Evolutionary conservation across 1,284 basidiomycete species (phyloP), one percentile per base, ranked within the genome.

Genomic region (Fistulinella staudtii): DNA sequence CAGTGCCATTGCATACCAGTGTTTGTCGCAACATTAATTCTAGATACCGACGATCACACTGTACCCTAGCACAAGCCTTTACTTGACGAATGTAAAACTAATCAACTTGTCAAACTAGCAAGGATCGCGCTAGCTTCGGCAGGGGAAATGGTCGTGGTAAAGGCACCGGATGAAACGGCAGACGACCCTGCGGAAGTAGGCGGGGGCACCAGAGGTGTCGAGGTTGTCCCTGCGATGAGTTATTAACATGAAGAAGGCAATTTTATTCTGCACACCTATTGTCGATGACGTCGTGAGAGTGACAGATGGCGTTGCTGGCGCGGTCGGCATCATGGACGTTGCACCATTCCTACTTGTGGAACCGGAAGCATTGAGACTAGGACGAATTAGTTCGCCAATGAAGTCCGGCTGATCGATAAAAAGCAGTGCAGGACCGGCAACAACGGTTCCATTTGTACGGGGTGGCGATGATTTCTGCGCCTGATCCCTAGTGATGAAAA

Each of bases 351-450:
- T 18, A 6, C 20, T 43, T 13, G 24, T 6, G 21, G 22, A n/a
- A 24, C 36, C 21, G 15, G 38, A 29, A 21, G 8, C 30, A 10
- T 43, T 40, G 24, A 33, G 11, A 35, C 43, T 54, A 27, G 64
- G 57, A 47, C 70, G 72, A 15, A 71, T 69, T 45, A 80, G 63
- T 49, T 72, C 61, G 45, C 70, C 69, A 55, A 86, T 64, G 47
- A 66, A 57, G 62, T 84, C 73, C 25, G 73, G 67, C 45, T 70
- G 49, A 34, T 69, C 73, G 65, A 87, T 72, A 72, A 85, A 88
- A 11, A 76, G 68, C 49, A 85, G 64, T 6, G 76, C 68, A n/a
- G 87, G 87, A 24, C 89, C 87, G 14, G 86, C 86, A 47, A 89
- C 66, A 59, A 85, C 65, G n/a, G 69, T 34, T 15, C 20, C 27